Percentiles rank a stretch among this genome's conserved stretches.
These are phyloP conservation scores for Alternaria arborescens DNA, from an alignment of 2,329 filamentous ascomycete genomes.

Conservation along the genomic window DNA sequence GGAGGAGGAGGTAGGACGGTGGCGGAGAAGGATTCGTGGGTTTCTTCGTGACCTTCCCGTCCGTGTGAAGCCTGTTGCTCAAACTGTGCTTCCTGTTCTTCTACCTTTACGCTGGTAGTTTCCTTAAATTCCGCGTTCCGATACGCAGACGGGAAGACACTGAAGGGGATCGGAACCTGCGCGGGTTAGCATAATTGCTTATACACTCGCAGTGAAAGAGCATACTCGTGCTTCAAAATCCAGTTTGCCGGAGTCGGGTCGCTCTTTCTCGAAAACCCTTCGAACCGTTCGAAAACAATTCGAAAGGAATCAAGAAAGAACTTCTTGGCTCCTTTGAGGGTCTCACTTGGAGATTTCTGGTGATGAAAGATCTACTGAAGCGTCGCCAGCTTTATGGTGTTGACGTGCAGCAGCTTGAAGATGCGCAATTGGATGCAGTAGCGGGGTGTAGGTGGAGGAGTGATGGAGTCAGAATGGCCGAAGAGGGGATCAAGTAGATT, in stretches of 20 bases:
- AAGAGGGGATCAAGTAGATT: conserved; percentile 48
- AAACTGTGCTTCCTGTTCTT: conserved; percentile 88
- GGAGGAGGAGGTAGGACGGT: conserved; percentile 56
- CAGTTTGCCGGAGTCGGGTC: conserved; percentile 89
- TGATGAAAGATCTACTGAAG: conserved; percentile 28
- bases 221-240: conserved; percentile 99
- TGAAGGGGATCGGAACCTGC: conserved; percentile 84
- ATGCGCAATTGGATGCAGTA: conserved; percentile 51
- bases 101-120: conserved; percentile 78
- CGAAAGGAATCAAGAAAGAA: conserved; percentile 74
- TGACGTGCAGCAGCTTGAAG: conserved; percentile 40
- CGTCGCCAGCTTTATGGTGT: conserved; percentile 45
- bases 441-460: conserved; percentile 49
- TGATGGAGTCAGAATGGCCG: conserved; percentile 42
- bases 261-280: conserved; percentile 76
- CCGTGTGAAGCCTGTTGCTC: conserved; percentile 77
- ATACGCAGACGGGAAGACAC: conserved; percentile 99
- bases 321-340: conserved; percentile 55
- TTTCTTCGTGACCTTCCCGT: conserved; percentile 96
- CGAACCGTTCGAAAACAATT: conserved; percentile 60
- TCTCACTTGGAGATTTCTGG: conserved; percentile 38
- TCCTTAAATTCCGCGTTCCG: conserved; percentile 66
- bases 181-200: conserved; percentile 24
- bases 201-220: background rate
- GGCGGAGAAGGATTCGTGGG: conserved; percentile 60